Evolutionary conservation across 495 filamentous ascomycete genomes (phyloP).

Genomic region (Neohortaea acidophila): DNA sequence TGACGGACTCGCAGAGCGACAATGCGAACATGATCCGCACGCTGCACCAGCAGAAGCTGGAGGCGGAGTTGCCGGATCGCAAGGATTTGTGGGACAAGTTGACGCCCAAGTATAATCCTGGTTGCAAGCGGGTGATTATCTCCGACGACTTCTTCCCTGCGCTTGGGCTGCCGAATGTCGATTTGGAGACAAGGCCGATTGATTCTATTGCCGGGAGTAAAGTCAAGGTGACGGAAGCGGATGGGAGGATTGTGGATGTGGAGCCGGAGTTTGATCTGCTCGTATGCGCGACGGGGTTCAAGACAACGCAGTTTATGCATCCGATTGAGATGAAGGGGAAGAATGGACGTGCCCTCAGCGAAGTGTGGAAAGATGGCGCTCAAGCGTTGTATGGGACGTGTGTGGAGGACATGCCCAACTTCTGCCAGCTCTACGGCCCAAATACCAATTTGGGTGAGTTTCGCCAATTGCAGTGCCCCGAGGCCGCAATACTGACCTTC

Average conservation of each 20-base stretch:
- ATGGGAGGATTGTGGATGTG: slow-evolving; percentile 6
- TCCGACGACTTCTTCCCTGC: slow-evolving; percentile 40
- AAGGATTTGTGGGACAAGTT: slow-evolving; percentile 36
- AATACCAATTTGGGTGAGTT: slow-evolving; percentile 43
- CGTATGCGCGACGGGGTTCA: slow-evolving; percentile 41
- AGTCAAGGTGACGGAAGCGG: slow-evolving; percentile 29
- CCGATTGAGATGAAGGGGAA: slow-evolving; percentile 37
- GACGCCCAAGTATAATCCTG: slow-evolving; percentile 35
- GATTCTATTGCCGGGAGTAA: slow-evolving; percentile 29
- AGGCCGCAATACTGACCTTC: too few species aligned
- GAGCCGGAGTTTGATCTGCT: slow-evolving; percentile 38
- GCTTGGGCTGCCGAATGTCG: slow-evolving; percentile 31
- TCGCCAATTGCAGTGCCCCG: too few species aligned
- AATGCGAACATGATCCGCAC: slow-evolving; percentile 25
- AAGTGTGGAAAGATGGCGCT: slow-evolving; percentile 37
- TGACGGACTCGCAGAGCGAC: slow-evolving; percentile 26
- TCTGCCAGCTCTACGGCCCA: slow-evolving; percentile 43
- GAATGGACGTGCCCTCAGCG: slow-evolving; percentile 28
- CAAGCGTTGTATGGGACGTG: slow-evolving; percentile 34
- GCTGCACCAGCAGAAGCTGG: slow-evolving; percentile 21
- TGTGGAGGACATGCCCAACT: slow-evolving; percentile 39
- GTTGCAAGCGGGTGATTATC: slow-evolving; percentile 43
- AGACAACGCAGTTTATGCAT: slow-evolving; percentile 39
- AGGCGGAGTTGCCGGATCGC: slow-evolving; percentile 25
- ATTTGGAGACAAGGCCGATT: slow-evolving; percentile 36